A percentile compares a stretch with the other conserved stretches of the same genome.
Conservation (phyloP, 31 red algal genomes). For the Bonnemaisonia californica region DNA sequence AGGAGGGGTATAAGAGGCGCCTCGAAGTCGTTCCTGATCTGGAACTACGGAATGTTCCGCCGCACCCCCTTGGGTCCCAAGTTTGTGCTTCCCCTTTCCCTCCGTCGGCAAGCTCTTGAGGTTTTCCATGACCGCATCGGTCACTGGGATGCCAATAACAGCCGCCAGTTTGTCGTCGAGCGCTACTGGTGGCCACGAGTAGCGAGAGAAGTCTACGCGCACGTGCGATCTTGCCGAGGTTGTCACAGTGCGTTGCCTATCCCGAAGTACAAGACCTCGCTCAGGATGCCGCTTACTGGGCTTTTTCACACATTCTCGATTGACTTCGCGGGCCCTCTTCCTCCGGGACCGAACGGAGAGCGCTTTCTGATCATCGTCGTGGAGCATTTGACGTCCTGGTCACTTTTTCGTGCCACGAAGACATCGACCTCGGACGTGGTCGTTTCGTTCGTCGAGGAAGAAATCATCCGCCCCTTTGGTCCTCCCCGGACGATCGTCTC, state of each 20-base stretch:
- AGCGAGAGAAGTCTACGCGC: neutral
- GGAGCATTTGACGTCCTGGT: conserved; percentile 11
- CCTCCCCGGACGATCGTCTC: neutral
- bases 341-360: neutral
- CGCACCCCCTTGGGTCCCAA: neutral
- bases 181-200: conserved; percentile 28
- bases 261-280: neutral
- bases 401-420: conserved; percentile 3
- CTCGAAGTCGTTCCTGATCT: conserved; percentile 6
- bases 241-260: neutral
- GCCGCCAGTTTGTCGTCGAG: neutral
- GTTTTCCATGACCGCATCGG: conserved; percentile 16
- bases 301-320: conserved; percentile 25
- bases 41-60: conserved; percentile 4
- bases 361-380: conserved; percentile 9
- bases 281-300: conserved; percentile 7
- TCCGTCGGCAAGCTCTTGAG: neutral
- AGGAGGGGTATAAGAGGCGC: neutral
- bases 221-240: conserved; percentile 3
- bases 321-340: conserved; percentile 27
- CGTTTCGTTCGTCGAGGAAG: neutral
- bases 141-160: conserved; percentile 7
- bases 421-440: neutral
- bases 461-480: neutral
- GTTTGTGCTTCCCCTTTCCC: neutral